phyloP scores from a whole-genome alignment of 441 rosid species.

The Jatropha podagrica region DNA sequence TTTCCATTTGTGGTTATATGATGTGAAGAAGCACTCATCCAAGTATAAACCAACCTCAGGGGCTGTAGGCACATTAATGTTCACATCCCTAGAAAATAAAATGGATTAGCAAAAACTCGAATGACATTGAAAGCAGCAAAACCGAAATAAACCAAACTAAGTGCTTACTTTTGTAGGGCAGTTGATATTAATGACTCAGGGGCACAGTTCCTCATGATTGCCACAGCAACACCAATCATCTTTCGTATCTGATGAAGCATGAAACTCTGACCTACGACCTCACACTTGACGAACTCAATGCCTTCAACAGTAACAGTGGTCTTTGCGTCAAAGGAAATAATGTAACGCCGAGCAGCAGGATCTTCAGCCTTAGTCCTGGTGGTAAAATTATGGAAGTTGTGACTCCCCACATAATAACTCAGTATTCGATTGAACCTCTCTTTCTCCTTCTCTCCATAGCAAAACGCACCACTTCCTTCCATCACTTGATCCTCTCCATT shows the following conservation, averaged over 20 bases:
- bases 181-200: constrained; percentile 64
- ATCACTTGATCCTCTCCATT: constrained; percentile 23
- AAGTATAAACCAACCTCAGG: constrained; percentile 95
- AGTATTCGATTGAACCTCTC: constrained; percentile 79
- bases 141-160: background rate
- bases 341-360: constrained; percentile 74
- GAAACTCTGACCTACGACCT: constrained; percentile 96
- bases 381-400: constrained; percentile 94
- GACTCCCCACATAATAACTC: constrained; percentile 70
- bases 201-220: constrained; percentile 79
- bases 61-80: constrained; percentile 77
- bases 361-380: constrained; percentile 88
- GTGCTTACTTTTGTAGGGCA: constrained; percentile 68
- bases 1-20: constrained; percentile 80
- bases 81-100: constrained; percentile 51
- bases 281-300: constrained; percentile 86
- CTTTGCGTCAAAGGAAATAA: constrained; percentile 65
- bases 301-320: constrained; percentile 56
- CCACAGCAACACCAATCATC: constrained; percentile 91
- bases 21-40: constrained; percentile 85
- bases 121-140: background rate
- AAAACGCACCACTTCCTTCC: constrained; percentile 36
- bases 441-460: constrained; percentile 67
- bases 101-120: constrained; percentile 6
- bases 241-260: constrained; percentile 99